A percentile compares a stretch with the other conserved stretches of the same genome.
Evolutionary conservation across 1,139 yeast species (phyloP).

Genomic region (Saccharomyces hybrid): DNA sequence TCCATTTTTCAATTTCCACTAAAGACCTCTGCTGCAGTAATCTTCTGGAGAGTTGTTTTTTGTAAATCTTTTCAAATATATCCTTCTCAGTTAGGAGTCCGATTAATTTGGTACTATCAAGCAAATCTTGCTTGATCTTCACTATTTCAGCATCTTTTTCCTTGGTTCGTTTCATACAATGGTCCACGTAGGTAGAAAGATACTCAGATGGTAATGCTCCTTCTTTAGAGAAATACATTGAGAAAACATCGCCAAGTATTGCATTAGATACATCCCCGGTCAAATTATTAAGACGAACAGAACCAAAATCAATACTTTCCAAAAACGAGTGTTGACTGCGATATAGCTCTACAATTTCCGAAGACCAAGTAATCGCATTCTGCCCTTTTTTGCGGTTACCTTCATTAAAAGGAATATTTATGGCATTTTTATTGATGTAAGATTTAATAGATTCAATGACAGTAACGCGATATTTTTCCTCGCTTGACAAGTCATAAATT

Average conservation of each 20-base stretch:
- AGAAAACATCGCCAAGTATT: slow-evolving; percentile 53
- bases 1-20: slow-evolving; percentile 58
- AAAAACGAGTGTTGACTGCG: slow-evolving; percentile 45
- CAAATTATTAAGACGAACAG: background rate
- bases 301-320: slow-evolving; percentile 36
- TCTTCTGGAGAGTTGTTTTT: slow-evolving; percentile 83
- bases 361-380: slow-evolving; percentile 63
- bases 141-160: slow-evolving; percentile 43
- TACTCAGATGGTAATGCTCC: slow-evolving; percentile 56
- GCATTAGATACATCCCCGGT: slow-evolving; percentile 40
- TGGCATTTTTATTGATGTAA: slow-evolving; percentile 38
- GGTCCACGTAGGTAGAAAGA: slow-evolving; percentile 66
- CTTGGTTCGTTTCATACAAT: slow-evolving; percentile 43
- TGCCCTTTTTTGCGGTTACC: slow-evolving; percentile 32
- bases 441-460: slow-evolving; percentile 38
- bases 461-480: slow-evolving; percentile 13
- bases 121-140: slow-evolving; percentile 48
- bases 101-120: slow-evolving; percentile 53
- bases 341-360: slow-evolving; percentile 47
- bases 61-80: slow-evolving; percentile 76
- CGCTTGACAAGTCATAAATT: slow-evolving; percentile 15
- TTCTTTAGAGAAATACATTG: slow-evolving; percentile 52
- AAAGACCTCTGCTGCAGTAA: slow-evolving; percentile 51
- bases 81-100: slow-evolving; percentile 76
- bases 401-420: slow-evolving; percentile 22